Evolutionary conservation across 176 grass and related monocot genomes (phyloP), one percentile per base, ranked within the genome.

Genomic region (Avena atlantica): DNA sequence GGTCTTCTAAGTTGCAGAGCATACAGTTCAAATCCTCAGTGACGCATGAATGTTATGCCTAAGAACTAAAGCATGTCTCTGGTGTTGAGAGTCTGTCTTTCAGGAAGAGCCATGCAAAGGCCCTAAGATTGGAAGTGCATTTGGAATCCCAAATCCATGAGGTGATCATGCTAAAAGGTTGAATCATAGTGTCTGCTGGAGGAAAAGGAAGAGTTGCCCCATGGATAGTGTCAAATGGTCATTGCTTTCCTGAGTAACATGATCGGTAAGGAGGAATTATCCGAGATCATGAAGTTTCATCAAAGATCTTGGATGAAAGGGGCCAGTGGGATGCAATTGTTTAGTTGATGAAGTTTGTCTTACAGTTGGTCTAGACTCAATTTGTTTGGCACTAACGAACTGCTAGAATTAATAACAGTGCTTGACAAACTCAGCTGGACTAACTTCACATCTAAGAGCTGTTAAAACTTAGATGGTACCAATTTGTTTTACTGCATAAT

Each of bases 361-460:
- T 34, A 34, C 31, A 34, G 0, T 34, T 29, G 11, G 27, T 86
- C 29, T 44, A 59, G 48, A 7, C 24, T 86, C 25, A 71, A 71
- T 71, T 84, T 58, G 31, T 84, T 84, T 27, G 16, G 42, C 79
- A 68, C 50, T 60, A 62, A 68, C 80, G 19, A 89, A 76, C 50
- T 61, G 78, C 67, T 81, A 68, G 53, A 73, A 20, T 2, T 73
- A 61, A 52, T 62, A 51, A 19, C 67, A 27, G 13, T n/a, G 8
- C 19, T 68, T 20, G 19, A 24, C 24, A 42, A 81, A 70, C 68
- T 89, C 66, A 62, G 56, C n/a, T 79, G 24, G 16, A 86, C 36
- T 65, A 57, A 70, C 47, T 36, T 56, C 36, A 53, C 62, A 74
- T 88, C 55, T 12, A 13, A 88, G 61, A 85, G 47, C 77, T 91